These are phyloP conservation scores for Phytophthora sp. DNA, from an alignment of 352 stramenopile genomes.

Conservation along the genomic window DNA sequence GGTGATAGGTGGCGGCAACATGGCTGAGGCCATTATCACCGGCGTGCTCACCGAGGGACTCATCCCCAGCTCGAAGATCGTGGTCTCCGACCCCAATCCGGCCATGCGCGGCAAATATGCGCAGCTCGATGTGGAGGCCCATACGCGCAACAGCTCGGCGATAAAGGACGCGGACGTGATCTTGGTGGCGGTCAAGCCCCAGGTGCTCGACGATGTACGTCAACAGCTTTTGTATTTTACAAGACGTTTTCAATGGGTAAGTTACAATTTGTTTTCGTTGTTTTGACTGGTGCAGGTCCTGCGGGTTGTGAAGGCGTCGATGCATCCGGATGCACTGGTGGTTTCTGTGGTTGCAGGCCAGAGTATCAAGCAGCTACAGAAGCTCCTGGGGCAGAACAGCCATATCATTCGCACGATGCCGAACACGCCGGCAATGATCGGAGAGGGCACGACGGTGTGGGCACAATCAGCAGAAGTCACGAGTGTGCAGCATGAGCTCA, in stretches of 20 bases:
- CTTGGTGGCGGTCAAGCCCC: conserved; percentile 94
- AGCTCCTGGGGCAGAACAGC: conserved; percentile 60
- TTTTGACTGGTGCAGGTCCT: conserved; percentile 53
- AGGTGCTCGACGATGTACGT: conserved; percentile 90
- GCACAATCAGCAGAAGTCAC: conserved; percentile 78
- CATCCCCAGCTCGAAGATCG: conserved; percentile 64
- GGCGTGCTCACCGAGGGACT: conserved; percentile 76
- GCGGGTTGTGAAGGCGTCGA: conserved; percentile 60
- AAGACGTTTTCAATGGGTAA: too few species aligned
- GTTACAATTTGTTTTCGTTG: too few species aligned
- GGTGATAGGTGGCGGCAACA: conserved; percentile 90
- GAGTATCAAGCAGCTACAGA: conserved; percentile 78
- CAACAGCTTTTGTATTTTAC: neutral
- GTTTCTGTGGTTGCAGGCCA: conserved; percentile 88
- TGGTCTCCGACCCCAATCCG: conserved; percentile 84
- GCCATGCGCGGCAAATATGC: conserved; percentile 71
- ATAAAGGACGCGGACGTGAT: conserved; percentile 90
- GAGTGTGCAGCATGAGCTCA: conserved; percentile 76
- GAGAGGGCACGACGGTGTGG: conserved; percentile 96
- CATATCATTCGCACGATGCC: conserved; percentile 94
- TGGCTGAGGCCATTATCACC: conserved; percentile 90
- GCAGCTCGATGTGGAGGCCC: conserved; percentile 59
- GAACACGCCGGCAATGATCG: conserved; percentile 96
- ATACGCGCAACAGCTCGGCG: conserved; percentile 63
- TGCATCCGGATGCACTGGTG: conserved; percentile 68